Percentiles rank a stretch among this genome's conserved stretches.
phyloP scores from a whole-genome alignment of 441 rosid genomes.

The Populus hybrid region DNA sequence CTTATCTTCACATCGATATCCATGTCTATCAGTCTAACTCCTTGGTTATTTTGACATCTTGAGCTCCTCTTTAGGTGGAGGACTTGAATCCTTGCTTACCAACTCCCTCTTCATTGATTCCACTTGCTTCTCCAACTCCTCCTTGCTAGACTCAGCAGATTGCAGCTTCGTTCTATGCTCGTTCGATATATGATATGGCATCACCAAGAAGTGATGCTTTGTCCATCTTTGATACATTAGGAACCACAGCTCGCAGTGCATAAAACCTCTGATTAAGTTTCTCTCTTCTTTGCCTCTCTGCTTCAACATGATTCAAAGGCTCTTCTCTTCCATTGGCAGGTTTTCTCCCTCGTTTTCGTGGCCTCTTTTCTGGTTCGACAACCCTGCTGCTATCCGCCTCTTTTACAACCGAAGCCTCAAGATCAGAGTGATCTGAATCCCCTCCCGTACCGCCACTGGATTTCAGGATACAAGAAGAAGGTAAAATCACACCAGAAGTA shows the following conservation, averaged over 20 bases:
- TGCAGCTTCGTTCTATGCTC: slow-evolving; percentile 79
- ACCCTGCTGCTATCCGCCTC: slow-evolving; percentile 62
- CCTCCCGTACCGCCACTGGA: slow-evolving; percentile 53
- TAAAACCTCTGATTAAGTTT: slow-evolving; percentile 93
- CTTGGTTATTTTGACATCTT: slow-evolving; percentile 32
- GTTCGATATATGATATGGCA: slow-evolving; percentile 80
- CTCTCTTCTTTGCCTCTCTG: slow-evolving; percentile 98
- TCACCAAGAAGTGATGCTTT: slow-evolving; percentile 95
- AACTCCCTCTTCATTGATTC: slow-evolving; percentile 54
- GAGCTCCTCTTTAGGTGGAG: slow-evolving; percentile 42
- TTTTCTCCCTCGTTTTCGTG: slow-evolving; percentile 86
- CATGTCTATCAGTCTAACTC: slow-evolving; percentile 48
- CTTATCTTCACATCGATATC: slow-evolving; percentile 92
- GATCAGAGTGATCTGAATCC: slow-evolving; percentile 89
- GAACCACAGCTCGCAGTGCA: slow-evolving; percentile 89
- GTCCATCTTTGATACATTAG: slow-evolving; percentile 96
- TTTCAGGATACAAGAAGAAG: slow-evolving; percentile 53
- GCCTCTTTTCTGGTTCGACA: slow-evolving; percentile 81
- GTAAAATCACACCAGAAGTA: slow-evolving; percentile 58
- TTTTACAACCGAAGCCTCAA: slow-evolving; percentile 85
- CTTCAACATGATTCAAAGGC: slow-evolving; percentile 96
- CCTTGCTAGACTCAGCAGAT: slow-evolving; percentile 52
- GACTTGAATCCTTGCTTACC: slow-evolving; percentile 32
- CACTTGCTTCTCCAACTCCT: slow-evolving; percentile 63
- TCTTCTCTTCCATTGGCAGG: slow-evolving; percentile 98